Percentiles rank a stretch among this genome's conserved stretches.
phyloP scores from a whole-genome alignment of 306 rosid genomes.

The Potentilla sterilis region DNA sequence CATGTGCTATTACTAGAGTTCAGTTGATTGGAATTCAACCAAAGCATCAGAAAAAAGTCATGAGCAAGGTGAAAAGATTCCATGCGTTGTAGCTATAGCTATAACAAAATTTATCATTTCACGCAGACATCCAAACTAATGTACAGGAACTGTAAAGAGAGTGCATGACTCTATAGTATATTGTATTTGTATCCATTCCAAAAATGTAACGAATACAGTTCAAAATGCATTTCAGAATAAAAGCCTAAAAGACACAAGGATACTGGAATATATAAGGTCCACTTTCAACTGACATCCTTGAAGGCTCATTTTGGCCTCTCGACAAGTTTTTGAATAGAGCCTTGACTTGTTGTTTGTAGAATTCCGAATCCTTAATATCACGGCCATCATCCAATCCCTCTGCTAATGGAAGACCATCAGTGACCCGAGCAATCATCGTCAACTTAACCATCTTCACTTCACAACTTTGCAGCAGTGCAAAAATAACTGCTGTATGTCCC shows the following conservation, averaged over 20 bases:
- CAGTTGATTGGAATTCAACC: background rate
- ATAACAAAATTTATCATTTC: background rate
- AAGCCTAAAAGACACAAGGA: slow-evolving; percentile 41
- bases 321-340: slow-evolving; percentile 89
- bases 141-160: background rate
- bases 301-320: slow-evolving; percentile 81
- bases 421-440: slow-evolving; percentile 95
- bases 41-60: background rate
- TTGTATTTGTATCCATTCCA: background rate
- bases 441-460: slow-evolving; percentile 83
- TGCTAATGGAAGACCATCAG: slow-evolving; percentile 87
- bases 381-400: slow-evolving; percentile 95
- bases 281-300: slow-evolving; percentile 93
- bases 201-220: background rate
- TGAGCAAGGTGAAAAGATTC: background rate
- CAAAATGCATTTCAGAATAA: background rate
- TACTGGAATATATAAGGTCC: slow-evolving; percentile 93
- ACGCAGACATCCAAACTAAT: background rate
- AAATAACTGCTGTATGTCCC: slow-evolving; percentile 17
- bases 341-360: slow-evolving; percentile 91
- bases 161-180: background rate
- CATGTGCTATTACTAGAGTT: background rate
- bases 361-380: slow-evolving; percentile 68
- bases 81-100: background rate
- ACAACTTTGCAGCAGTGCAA: slow-evolving; percentile 27